These are phyloP conservation scores for Mortierella antarctica DNA, from an alignment of 192 early-diverging fungal genomes.

Conservation along the genomic window DNA sequence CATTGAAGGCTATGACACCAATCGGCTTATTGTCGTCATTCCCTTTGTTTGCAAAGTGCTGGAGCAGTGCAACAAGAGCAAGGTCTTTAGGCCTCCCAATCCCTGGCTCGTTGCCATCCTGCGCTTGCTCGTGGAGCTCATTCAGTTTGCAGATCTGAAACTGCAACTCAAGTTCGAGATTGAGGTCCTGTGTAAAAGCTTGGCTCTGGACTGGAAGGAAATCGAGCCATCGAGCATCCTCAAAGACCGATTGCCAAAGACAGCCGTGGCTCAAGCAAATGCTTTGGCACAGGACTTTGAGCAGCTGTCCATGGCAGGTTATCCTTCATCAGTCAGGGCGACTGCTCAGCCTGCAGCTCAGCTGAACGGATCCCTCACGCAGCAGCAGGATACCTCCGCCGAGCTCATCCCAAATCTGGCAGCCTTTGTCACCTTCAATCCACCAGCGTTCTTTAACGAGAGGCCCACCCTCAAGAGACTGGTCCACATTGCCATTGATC, in stretches of 20 bases:
- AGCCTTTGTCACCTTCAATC: slow-evolving; percentile 81
- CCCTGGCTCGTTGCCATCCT: slow-evolving; percentile 98
- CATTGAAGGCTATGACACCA: slow-evolving; percentile 89
- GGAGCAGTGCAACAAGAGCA: slow-evolving; percentile 86
- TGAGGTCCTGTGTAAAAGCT: slow-evolving; percentile 95
- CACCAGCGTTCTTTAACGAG: slow-evolving; percentile 81
- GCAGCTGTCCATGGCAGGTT: slow-evolving; percentile 48
- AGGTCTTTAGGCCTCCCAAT: slow-evolving; percentile 94
- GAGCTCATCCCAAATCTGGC: slow-evolving; percentile 69
- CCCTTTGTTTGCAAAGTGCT: slow-evolving; percentile 99
- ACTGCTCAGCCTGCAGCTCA: slow-evolving; percentile 18
- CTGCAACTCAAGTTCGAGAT: slow-evolving; percentile 98
- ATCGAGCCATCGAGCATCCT: slow-evolving; percentile 74
- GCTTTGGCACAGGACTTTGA: slow-evolving; percentile 53
- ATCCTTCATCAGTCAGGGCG: slow-evolving; percentile 39
- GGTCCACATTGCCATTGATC: slow-evolving; percentile 89
- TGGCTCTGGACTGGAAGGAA: slow-evolving; percentile 85
- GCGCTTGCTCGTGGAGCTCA: slow-evolving; percentile 91
- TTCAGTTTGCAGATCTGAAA: slow-evolving; percentile 93
- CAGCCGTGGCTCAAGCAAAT: slow-evolving; percentile 33
- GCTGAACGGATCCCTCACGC: not conserved
- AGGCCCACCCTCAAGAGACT: slow-evolving; percentile 90
- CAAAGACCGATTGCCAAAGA: slow-evolving; percentile 69
- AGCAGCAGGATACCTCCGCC: slow-evolving; percentile 11
- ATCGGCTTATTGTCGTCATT: slow-evolving; percentile 93